Base-by-base conservation (phyloP, 73 alveolate genomes). In the Symbiodinium natans region DNA sequence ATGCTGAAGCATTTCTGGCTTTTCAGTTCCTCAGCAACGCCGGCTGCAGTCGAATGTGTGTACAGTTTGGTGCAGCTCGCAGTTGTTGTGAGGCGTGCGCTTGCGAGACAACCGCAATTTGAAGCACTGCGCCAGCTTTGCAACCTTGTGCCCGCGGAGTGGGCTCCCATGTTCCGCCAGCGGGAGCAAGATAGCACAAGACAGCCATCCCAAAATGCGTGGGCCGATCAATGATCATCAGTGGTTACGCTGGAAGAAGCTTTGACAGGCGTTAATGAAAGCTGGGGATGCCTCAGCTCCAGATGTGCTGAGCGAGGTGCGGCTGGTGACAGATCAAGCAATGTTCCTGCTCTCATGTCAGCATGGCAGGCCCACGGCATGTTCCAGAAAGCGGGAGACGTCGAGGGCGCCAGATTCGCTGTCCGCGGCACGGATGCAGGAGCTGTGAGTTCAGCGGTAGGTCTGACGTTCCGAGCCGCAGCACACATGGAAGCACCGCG, bases 31-130 rank as follows among this genome's bases (percentile, higher is more conserved):
- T 31, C 80, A 23, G 33, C 36, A 63, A 63, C 27, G 80, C 80
- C 40, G 19, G 80, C 80, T 63, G 80, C 80, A 63, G 80, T 63
- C 80, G 80, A 29, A 63, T 31, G 80, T 63, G 80, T 63, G 27
- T 46, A 13, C 80, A 63, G 80, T 63, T 63, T 29, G 80, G 80
- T 63, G 80, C 80, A 63, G 80, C 80, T 63, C 36, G 80, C 80
- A 63, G 80, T 63, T 63, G 80, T 29, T 63, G 80, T 36, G 80
- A 23, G 36, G 80, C 80, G n/a, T n/a, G 80, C 80, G 80, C 80
- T 63, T 63, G 80, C 36, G 80, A 63, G 80, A 23, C 80, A 63
- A 63, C 33, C 2, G 19, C 21, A 25, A 63, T 36, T 63, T 63
- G 80, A 25, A 63, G 80, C 80, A 29, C 80, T 2, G 80, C 36